phyloP scores from a whole-genome alignment of 23 red algal genomes.

The Gracilaria vermiculophylla region DNA sequence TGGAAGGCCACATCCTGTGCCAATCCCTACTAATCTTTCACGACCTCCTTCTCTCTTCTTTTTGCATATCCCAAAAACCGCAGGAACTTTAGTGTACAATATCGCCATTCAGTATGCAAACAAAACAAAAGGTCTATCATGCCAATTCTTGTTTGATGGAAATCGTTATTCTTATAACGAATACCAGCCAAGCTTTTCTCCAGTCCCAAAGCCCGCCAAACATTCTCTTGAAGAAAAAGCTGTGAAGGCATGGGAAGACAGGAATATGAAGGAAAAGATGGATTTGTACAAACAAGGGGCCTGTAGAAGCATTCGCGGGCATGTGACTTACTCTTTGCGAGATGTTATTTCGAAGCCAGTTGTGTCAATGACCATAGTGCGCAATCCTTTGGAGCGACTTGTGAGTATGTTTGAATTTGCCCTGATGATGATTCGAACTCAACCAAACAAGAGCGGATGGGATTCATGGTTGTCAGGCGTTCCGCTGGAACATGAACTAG shows the following conservation, averaged over 20 bases:
- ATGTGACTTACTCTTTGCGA: slow-evolving; percentile 16
- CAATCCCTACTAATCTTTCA: slow-evolving; percentile 2
- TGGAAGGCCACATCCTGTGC: slow-evolving; percentile 2
- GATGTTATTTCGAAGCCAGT: slow-evolving; percentile 8
- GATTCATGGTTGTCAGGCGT: slow-evolving; percentile 27
- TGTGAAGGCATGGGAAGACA: background rate
- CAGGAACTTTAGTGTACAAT: slow-evolving; percentile 25
- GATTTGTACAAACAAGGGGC: slow-evolving; percentile 2
- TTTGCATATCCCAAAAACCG: slow-evolving; percentile 39
- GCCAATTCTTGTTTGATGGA: slow-evolving; percentile 25
- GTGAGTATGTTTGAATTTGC: slow-evolving; percentile 51
- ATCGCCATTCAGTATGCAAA: slow-evolving; percentile 42
- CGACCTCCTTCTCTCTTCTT: slow-evolving; percentile 45
- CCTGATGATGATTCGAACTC: slow-evolving; percentile 2
- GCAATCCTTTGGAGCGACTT: slow-evolving; percentile 15
- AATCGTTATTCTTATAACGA: background rate
- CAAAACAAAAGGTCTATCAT: slow-evolving; percentile 16
- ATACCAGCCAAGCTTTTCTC: background rate
- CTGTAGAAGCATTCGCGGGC: slow-evolving; percentile 23
- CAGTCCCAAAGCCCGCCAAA: background rate
- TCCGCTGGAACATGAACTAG: slow-evolving; percentile 15
- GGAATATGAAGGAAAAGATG: background rate
- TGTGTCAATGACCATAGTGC: slow-evolving; percentile 26
- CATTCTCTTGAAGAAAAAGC: background rate
- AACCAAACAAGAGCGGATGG: slow-evolving; percentile 27